These are phyloP conservation scores for Tubosaeta sp. DNA, from an alignment of 768 basidiomycete genomes.

Conservation along the genomic window DNA sequence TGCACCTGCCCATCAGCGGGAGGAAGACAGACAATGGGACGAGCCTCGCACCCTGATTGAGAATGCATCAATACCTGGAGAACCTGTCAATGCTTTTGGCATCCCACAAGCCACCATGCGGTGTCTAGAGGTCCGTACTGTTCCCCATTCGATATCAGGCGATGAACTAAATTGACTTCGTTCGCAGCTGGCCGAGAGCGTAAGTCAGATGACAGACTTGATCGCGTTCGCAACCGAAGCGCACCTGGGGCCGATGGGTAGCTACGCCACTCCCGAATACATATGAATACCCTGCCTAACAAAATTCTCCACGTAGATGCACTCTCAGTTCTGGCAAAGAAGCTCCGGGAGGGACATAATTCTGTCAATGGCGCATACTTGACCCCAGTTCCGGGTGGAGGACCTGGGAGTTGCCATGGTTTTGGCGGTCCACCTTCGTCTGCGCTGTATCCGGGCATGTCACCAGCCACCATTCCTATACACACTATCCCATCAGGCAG, in stretches of 20 bases:
- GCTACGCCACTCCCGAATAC: constrained; percentile 30
- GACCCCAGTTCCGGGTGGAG: constrained; percentile 15
- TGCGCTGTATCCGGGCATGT: constrained; percentile 43
- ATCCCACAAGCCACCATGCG: constrained; percentile 89
- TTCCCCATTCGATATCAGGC: not conserved
- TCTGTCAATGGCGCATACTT: constrained; percentile 17
- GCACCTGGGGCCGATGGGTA: constrained; percentile 62
- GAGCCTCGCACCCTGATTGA: constrained; percentile 61
- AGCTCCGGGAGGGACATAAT: constrained; percentile 31
- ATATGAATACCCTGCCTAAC: constrained; percentile 21
- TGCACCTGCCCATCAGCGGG: constrained; percentile 25
- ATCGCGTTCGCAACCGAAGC: constrained; percentile 58
- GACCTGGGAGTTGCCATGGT: constrained; percentile 21
- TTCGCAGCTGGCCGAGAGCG: constrained; percentile 71
- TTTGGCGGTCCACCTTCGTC: constrained; percentile 32
- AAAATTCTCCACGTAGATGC: constrained; percentile 37
- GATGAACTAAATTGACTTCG: constrained; percentile 3
- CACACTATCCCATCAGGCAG: constrained; percentile 39
- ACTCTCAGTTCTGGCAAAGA: constrained; percentile 37
- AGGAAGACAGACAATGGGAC: constrained; percentile 61
- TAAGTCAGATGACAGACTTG: constrained; percentile 74
- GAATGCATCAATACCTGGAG: constrained; percentile 64
- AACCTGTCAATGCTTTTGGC: constrained; percentile 85
- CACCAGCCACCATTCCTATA: constrained; percentile 42
- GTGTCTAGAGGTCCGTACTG: constrained; percentile 64